phyloP scores from a whole-genome alignment of 2,329 filamentous ascomycete genomes.

The Penicillium sp. region DNA sequence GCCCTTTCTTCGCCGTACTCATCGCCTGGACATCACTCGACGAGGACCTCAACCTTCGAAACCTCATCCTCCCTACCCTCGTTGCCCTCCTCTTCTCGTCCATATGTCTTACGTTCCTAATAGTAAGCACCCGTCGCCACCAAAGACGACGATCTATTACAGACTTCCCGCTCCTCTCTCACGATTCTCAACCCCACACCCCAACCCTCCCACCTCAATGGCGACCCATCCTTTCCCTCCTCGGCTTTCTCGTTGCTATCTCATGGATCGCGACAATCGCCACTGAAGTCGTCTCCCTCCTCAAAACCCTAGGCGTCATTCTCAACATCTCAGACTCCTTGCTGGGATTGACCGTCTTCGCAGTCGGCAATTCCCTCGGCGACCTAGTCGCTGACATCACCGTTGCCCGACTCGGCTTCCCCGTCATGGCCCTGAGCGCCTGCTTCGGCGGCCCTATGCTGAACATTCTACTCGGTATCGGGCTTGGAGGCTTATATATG shows the following conservation, averaged over 20 bases:
- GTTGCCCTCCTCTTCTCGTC: slow-evolving; percentile 70
- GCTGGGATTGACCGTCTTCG: slow-evolving; percentile 91
- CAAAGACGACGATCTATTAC: slow-evolving; percentile 37
- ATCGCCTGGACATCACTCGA: slow-evolving; percentile 67
- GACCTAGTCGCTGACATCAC: slow-evolving; percentile 95
- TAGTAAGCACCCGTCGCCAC: slow-evolving; percentile 61
- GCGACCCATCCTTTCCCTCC: slow-evolving; percentile 77
- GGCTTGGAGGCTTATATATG: slow-evolving; percentile 88
- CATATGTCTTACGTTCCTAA: slow-evolving; percentile 65
- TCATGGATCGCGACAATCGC: slow-evolving; percentile 97
- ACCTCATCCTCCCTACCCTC: slow-evolving; percentile 60
- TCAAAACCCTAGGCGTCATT: slow-evolving; percentile 91
- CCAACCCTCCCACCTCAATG: slow-evolving; percentile 66
- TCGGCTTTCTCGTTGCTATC: slow-evolving; percentile 88
- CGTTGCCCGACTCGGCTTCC: slow-evolving; percentile 87
- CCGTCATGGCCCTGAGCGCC: slow-evolving; percentile 91
- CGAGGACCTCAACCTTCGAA: slow-evolving; percentile 52
- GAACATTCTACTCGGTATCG: slow-evolving; percentile 93
- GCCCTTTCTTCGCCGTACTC: slow-evolving; percentile 78
- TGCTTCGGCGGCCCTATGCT: slow-evolving; percentile 99
- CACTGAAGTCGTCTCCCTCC: slow-evolving; percentile 89
- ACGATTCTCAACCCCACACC: slow-evolving; percentile 28
- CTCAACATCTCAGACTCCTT: slow-evolving; percentile 93
- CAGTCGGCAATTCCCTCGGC: slow-evolving; percentile 91
- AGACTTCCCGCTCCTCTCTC: neutral